These are phyloP conservation scores for Debaryomyces prosopidis DNA, from an alignment of 805 yeast species.

Conservation along the genomic window DNA sequence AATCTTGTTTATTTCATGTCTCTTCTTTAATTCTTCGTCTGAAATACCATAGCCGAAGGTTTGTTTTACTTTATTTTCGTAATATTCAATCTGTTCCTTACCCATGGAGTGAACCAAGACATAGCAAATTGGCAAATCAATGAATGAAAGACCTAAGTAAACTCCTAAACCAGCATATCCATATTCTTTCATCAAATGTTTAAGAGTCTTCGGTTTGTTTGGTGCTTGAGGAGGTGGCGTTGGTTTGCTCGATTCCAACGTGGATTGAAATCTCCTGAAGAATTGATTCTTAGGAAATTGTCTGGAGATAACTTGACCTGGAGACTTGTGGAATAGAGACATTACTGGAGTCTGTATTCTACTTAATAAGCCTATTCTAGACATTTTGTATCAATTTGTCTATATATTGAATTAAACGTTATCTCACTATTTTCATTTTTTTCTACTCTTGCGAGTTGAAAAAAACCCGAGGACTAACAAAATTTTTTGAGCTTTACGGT, in stretches of 20 bases:
- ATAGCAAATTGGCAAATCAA: constrained; percentile 86
- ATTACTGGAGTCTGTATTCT: constrained; percentile 2
- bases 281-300: constrained; percentile 1
- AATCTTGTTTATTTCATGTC: constrained; percentile 35
- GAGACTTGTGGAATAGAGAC: not conserved
- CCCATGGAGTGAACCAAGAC: constrained; percentile 84
- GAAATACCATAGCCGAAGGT: constrained; percentile 61
- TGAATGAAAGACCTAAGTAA: constrained; percentile 65
- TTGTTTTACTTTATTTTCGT: constrained; percentile 61
- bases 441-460: too few species aligned
- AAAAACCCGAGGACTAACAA: too few species aligned
- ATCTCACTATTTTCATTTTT: too few species aligned
- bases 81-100: constrained; percentile 71
- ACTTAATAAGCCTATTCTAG: constrained; percentile 11
- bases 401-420: too few species aligned
- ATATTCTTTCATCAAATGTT: constrained; percentile 74
- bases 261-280: constrained; percentile 18
- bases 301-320: not conserved
- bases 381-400: constrained; percentile 6
- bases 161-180: constrained; percentile 92
- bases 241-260: constrained; percentile 1
- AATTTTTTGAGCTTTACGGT: not conserved
- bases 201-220: constrained; percentile 48
- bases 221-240: constrained; percentile 8
- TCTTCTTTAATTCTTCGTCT: constrained; percentile 41